These are phyloP conservation scores for Yamadazyma ubonensis DNA, from an alignment of 805 yeast genomes.

Conservation along the genomic window DNA sequence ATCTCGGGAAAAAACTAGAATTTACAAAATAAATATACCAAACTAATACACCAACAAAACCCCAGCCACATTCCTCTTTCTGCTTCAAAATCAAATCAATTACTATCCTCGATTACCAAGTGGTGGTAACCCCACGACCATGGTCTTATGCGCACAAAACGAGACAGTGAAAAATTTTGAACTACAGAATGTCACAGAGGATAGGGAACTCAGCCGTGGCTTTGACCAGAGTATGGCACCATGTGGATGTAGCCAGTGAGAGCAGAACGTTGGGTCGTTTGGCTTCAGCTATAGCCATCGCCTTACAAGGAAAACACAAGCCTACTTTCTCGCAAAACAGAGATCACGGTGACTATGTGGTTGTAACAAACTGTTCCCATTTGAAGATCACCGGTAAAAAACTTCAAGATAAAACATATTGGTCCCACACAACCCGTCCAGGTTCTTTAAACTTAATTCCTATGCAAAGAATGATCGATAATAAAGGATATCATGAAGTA, in stretches of 20 bases:
- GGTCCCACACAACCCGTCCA: constrained; percentile 87
- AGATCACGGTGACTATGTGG: constrained; percentile 96
- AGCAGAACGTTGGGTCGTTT: constrained; percentile 85
- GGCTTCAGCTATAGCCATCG: constrained; percentile 83
- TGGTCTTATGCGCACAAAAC: neutral
- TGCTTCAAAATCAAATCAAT: too few species aligned
- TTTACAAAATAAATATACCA: neutral
- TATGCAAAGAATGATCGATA: constrained; percentile 70
- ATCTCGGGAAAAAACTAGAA: neutral
- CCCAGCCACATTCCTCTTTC: too few species aligned
- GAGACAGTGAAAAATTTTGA: constrained; percentile 9
- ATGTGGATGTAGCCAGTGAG: constrained; percentile 85
- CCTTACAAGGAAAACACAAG: constrained; percentile 95
- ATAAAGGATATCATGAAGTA: constrained; percentile 87
- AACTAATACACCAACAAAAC: neutral
- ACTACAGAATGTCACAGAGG: constrained; percentile 30
- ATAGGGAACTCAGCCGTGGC: constrained; percentile 60
- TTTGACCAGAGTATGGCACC: constrained; percentile 91
- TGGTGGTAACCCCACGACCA: neutral
- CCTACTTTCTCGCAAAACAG: constrained; percentile 71
- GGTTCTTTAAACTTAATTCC: constrained; percentile 84
- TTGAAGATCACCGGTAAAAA: constrained; percentile 85
- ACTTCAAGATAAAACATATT: constrained; percentile 74
- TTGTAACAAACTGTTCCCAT: constrained; percentile 86
- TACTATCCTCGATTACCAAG: too few species aligned